These are phyloP conservation scores for Magnusiomyces fungicola DNA, from an alignment of 1,139 yeast species.

Conservation along the genomic window DNA sequence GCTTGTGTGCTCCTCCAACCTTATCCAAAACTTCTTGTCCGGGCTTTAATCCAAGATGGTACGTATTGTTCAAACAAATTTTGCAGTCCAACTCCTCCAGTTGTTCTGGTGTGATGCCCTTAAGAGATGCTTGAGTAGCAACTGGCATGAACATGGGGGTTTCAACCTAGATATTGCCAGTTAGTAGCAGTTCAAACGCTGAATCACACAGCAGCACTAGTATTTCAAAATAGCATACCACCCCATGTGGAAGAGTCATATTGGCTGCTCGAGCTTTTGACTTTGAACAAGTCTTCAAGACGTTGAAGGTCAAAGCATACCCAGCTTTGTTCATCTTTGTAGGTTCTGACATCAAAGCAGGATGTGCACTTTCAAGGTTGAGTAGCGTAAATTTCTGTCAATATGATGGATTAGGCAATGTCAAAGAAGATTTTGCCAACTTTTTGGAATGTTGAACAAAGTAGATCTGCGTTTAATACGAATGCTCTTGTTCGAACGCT, in stretches of 20 bases:
- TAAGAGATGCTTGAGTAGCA: conserved; percentile 41
- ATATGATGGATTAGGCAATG: too few species aligned
- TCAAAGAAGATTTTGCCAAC: too few species aligned
- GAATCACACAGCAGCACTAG: neutral
- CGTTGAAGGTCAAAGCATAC: conserved; percentile 34
- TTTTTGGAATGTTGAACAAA: too few species aligned
- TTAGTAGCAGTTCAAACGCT: neutral
- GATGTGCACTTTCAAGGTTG: too few species aligned
- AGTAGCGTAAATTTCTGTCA: too few species aligned
- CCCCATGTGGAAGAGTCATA: conserved; percentile 39
- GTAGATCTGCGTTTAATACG: too few species aligned
- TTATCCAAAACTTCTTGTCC: conserved; percentile 38
- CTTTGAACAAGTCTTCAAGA: conserved; percentile 36
- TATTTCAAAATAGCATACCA: conserved; percentile 17
- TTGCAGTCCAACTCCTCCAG: conserved; percentile 36
- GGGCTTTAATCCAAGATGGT: conserved; percentile 39
- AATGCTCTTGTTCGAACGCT: too few species aligned
- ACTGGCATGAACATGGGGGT: conserved; percentile 45
- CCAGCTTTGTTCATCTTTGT: conserved; percentile 16
- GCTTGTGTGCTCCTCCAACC: conserved; percentile 39
- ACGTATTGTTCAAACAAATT: conserved; percentile 39
- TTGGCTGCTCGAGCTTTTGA: conserved; percentile 40
- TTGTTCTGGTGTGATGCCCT: conserved; percentile 41
- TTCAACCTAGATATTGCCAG: conserved; percentile 25
- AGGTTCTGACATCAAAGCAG: neutral